A percentile compares a stretch with the other conserved stretches of the same genome.
Conservation (phyloP, 2,329 filamentous ascomycete genomes). For the Paecilomyces variotii region DNA sequence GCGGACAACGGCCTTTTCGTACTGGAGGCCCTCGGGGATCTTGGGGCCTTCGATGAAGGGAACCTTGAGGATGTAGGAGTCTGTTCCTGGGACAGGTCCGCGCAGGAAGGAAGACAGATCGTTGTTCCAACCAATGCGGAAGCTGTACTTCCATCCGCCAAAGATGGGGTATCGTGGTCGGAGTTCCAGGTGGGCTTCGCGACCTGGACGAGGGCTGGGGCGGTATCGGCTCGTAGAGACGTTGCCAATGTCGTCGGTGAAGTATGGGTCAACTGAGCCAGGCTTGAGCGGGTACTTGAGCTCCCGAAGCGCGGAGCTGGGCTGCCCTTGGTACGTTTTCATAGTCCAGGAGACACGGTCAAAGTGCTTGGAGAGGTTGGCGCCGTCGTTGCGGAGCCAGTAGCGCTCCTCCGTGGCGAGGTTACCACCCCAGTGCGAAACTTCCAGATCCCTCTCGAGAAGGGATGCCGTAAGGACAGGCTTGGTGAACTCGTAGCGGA, state of each 20-base stretch:
- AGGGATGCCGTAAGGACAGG: constrained; percentile 71
- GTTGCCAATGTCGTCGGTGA: constrained; percentile 92
- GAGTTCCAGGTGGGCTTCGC: constrained; percentile 77
- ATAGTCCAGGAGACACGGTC: constrained; percentile 69
- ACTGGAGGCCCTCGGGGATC: constrained; percentile 76
- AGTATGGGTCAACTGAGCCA: constrained; percentile 83
- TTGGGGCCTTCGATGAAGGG: constrained; percentile 91
- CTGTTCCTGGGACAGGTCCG: constrained; percentile 46
- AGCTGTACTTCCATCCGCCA: constrained; percentile 96
- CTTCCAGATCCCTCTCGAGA: constrained; percentile 84
- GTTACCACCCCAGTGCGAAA: constrained; percentile 98
- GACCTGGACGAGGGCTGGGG: constrained; percentile 50
- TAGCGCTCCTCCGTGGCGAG: constrained; percentile 92
- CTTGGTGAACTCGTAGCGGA: constrained; percentile 94
- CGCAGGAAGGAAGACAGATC: constrained; percentile 71
- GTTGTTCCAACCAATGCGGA: constrained; percentile 92
- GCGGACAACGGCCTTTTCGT: constrained; percentile 69
- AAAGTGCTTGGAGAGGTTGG: constrained; percentile 65
- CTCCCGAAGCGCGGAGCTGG: constrained; percentile 70
- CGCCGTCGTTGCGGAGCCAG: constrained; percentile 77
- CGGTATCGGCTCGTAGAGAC: constrained; percentile 90
- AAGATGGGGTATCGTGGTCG: constrained; percentile 96
- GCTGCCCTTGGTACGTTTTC: constrained; percentile 66
- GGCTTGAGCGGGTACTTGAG: constrained; percentile 70
- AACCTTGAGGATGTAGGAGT: constrained; percentile 78